Conservation (phyloP, 495 filamentous ascomycete genomes). For the Hamigera avellanea region DNA sequence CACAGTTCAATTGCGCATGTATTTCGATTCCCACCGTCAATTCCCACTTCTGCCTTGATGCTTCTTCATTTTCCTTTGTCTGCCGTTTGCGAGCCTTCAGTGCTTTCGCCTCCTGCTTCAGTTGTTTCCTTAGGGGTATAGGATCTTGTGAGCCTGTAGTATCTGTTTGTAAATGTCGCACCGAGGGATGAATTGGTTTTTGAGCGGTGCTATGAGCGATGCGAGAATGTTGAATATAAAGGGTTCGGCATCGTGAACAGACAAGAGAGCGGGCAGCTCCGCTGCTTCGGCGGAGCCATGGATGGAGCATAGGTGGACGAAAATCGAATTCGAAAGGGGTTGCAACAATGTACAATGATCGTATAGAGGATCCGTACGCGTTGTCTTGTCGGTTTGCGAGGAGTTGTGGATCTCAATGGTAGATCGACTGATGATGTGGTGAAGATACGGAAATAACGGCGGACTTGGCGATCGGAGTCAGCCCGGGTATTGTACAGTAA, state of each 20-base stretch:
- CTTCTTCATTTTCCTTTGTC: constrained; percentile 26
- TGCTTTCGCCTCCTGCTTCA: constrained; percentile 59
- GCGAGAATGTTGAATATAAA: neutral
- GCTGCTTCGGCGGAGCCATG: constrained; percentile 19
- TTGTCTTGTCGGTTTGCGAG: too few relatives aligned
- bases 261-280: constrained; percentile 18
- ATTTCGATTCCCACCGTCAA: constrained; percentile 94
- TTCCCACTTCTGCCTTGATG: constrained; percentile 52
- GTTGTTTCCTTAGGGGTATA: constrained; percentile 57
- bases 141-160: constrained; percentile 14
- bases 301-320: constrained; percentile 19
- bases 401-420: too few relatives aligned
- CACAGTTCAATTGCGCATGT: constrained; percentile 88
- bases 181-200: constrained; percentile 6
- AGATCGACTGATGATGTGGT: too few relatives aligned
- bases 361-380: neutral
- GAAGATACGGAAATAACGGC: too few relatives aligned
- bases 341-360: neutral
- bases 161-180: constrained; percentile 14
- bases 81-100: constrained; percentile 25
- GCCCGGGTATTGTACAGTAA: too few relatives aligned
- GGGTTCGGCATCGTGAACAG: constrained; percentile 9
- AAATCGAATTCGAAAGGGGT: neutral
- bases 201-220: constrained; percentile 4
- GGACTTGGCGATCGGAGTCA: too few relatives aligned